Conservation (phyloP, 352 stramenopile genomes). For the Pythium aristosporum region DNA sequence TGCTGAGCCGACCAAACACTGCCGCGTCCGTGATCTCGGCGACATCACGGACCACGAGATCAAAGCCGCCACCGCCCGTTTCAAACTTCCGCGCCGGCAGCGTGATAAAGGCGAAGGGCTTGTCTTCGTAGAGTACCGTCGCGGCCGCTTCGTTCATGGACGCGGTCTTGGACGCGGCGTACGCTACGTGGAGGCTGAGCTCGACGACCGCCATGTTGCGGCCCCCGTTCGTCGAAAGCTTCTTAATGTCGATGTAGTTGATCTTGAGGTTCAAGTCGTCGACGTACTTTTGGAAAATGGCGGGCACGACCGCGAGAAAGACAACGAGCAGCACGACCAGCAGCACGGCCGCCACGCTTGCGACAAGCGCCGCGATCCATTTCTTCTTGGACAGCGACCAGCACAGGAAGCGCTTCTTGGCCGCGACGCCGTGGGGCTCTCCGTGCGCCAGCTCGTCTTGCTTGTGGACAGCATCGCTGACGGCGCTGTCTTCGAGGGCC, state of each 20-base stretch:
- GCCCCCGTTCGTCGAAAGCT: conserved; percentile 31
- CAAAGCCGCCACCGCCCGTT: conserved; percentile 48
- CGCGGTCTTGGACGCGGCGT: conserved; percentile 42
- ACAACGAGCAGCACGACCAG: conserved; percentile 56
- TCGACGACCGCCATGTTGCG: conserved; percentile 40
- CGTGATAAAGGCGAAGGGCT: conserved; percentile 44
- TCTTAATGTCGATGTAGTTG: conserved; percentile 69
- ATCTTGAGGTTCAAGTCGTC: conserved; percentile 54
- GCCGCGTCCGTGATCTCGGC: conserved; percentile 39
- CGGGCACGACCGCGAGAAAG: conserved; percentile 57
- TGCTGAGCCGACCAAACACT: conserved; percentile 46
- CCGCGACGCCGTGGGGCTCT: background rate
- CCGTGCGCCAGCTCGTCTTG: background rate
- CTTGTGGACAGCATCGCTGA: conserved; percentile 1
- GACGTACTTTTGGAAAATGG: conserved; percentile 61
- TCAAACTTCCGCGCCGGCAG: conserved; percentile 54
- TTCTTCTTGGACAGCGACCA: conserved; percentile 57
- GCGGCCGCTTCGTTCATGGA: conserved; percentile 53
- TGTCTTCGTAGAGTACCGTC: conserved; percentile 41
- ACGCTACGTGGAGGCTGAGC: conserved; percentile 51
- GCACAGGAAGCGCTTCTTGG: conserved; percentile 41
- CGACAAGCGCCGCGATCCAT: conserved; percentile 43
- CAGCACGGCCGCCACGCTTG: conserved; percentile 37
- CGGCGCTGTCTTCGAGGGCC: conserved; percentile 1
- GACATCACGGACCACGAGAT: conserved; percentile 43